A percentile compares a stretch with the other conserved stretches of the same genome.
These are phyloP conservation scores for Amaranthus cruentus DNA, from an alignment of 148 eudicot species.

Conservation along the genomic window DNA sequence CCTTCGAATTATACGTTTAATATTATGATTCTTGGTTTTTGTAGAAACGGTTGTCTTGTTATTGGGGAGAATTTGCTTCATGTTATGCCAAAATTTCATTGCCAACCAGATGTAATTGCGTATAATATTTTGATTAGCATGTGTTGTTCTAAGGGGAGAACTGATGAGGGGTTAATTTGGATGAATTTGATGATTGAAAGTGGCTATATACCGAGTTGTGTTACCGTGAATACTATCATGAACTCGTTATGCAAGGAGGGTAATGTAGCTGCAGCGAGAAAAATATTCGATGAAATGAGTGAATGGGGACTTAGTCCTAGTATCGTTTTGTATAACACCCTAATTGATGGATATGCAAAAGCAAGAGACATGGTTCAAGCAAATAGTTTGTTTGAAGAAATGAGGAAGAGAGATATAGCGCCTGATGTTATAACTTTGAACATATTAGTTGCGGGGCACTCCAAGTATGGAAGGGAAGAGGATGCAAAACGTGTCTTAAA, in stretches of 20 bases:
- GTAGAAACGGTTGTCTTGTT: slow-evolving; percentile 54
- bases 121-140: slow-evolving; percentile 81
- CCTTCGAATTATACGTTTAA: slow-evolving; percentile 49
- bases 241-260: slow-evolving; percentile 81
- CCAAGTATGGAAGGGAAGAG: slow-evolving; percentile 65
- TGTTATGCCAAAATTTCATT: slow-evolving; percentile 56
- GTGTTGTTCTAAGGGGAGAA: slow-evolving; percentile 61
- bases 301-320: slow-evolving; percentile 47
- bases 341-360: slow-evolving; percentile 84
- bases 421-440: slow-evolving; percentile 84
- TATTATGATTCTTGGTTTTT: slow-evolving; percentile 68
- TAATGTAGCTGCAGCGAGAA: slow-evolving; percentile 61
- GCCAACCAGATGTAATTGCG: slow-evolving; percentile 58
- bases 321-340: slow-evolving; percentile 50
- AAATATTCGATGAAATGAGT: slow-evolving; percentile 45
- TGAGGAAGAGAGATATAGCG: slow-evolving; percentile 53
- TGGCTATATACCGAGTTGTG: slow-evolving; percentile 51
- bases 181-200: slow-evolving; percentile 57
- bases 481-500: slow-evolving; percentile 47
- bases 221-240: slow-evolving; percentile 53
- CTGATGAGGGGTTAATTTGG: slow-evolving; percentile 48
- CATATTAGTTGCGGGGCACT: slow-evolving; percentile 64
- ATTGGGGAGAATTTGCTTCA: slow-evolving; percentile 61
- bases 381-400: slow-evolving; percentile 54
- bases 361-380: slow-evolving; percentile 66